Evolutionary conservation across 2,329 filamentous ascomycete genomes (phyloP).

Genomic region (Aspergillus sojae): DNA sequence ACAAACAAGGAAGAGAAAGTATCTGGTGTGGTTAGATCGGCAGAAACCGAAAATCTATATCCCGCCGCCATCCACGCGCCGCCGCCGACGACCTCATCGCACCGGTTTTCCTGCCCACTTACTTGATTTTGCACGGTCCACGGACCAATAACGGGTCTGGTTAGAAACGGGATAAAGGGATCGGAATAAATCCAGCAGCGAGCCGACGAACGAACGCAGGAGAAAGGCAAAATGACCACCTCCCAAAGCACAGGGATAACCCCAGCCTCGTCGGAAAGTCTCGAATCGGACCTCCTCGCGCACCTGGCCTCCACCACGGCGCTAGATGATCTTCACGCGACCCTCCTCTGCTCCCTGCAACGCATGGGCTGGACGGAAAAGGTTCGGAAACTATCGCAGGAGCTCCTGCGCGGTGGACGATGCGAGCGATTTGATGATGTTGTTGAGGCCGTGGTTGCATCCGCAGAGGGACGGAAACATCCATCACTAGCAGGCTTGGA

Average conservation of each 20-base stretch:
- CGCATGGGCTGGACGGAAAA: conserved; percentile 62
- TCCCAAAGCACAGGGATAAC: conserved; percentile 9
- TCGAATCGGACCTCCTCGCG: conserved; percentile 43
- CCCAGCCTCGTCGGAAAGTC: conserved; percentile 33
- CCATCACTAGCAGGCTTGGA: conserved; percentile 28
- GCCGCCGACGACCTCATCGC: neutral
- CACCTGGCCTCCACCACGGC: conserved; percentile 52
- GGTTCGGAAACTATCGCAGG: conserved; percentile 56
- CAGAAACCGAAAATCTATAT: conserved; percentile 4
- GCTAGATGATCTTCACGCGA: conserved; percentile 58
- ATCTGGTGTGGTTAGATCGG: neutral
- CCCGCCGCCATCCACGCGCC: neutral
- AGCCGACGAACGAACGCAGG: neutral
- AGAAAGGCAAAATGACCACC: conserved; percentile 12
- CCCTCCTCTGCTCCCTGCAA: conserved; percentile 58
- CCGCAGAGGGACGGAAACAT: conserved; percentile 40
- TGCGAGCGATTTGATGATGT: conserved; percentile 61
- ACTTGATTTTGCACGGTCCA: neutral
- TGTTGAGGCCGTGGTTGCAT: conserved; percentile 55
- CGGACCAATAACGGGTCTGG: neutral
- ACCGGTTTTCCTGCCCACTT: neutral
- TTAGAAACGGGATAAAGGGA: neutral
- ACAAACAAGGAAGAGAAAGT: neutral
- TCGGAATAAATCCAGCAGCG: neutral
- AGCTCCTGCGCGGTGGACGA: conserved; percentile 60